Conservation (phyloP, 164 flowering plant species). For the Tetracentron sinense region DNA sequence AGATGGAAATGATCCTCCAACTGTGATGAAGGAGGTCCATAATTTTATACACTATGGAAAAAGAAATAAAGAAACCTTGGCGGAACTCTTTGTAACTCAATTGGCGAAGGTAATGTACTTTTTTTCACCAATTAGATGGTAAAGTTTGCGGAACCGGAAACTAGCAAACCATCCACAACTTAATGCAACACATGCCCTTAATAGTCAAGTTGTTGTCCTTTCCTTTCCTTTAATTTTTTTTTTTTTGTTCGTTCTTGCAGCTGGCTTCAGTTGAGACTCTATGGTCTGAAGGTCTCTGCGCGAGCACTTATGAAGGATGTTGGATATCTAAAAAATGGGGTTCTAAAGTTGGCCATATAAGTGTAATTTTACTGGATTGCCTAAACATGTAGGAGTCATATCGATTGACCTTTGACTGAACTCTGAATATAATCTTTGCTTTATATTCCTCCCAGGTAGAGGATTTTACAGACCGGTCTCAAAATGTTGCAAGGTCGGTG, state of each 20-base stretch:
- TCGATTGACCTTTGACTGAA: conserved; percentile 1
- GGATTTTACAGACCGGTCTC: conserved; percentile 49
- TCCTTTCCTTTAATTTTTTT: too few relatives aligned
- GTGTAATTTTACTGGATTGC: conserved; percentile 32
- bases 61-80: conserved; percentile 49
- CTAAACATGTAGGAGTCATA: background rate
- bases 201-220: too few relatives aligned
- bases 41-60: conserved; percentile 42
- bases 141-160: background rate
- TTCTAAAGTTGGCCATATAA: conserved; percentile 31
- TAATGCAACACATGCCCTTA: background rate
- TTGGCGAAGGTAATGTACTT: conserved; percentile 42
- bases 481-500: conserved; percentile 59
- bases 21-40: conserved; percentile 25
- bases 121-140: background rate
- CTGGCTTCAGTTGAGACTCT: conserved; percentile 49
- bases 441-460: conserved; percentile 39
- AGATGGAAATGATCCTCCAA: conserved; percentile 55
- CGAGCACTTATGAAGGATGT: conserved; percentile 42
- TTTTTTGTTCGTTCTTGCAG: conserved; percentile 35
- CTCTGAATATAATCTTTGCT: background rate
- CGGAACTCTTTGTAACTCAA: conserved; percentile 52
- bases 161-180: background rate
- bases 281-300: conserved; percentile 61
- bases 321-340: conserved; percentile 53